These are phyloP conservation scores for Pythium brachiatum DNA, from an alignment of 352 stramenopile genomes.

Conservation along the genomic window DNA sequence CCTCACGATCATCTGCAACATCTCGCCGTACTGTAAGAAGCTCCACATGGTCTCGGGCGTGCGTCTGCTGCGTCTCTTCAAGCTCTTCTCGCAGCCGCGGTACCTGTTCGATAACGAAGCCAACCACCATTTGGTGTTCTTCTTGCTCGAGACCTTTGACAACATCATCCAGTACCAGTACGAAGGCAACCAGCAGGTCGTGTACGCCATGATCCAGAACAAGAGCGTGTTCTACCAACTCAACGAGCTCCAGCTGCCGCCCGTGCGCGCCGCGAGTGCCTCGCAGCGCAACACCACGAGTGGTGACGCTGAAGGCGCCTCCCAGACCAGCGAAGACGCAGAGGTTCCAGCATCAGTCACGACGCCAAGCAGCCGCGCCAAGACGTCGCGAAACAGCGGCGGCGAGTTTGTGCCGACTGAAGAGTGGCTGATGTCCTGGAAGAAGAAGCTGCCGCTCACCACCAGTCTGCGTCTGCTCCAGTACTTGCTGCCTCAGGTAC, in stretches of 20 bases:
- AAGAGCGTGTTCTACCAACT: slow-evolving; percentile 93
- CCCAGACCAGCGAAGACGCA: slow-evolving; percentile 15
- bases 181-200: slow-evolving; percentile 95
- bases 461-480: slow-evolving; percentile 94
- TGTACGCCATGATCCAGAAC: slow-evolving; percentile 98
- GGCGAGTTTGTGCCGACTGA: slow-evolving; percentile 87
- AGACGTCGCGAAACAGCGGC: slow-evolving; percentile 39
- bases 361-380: slow-evolving; percentile 15
- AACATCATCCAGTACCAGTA: slow-evolving; percentile 99
- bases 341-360: background rate
- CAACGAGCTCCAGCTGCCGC: slow-evolving; percentile 88
- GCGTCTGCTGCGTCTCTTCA: slow-evolving; percentile 96
- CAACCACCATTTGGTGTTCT: slow-evolving; percentile 94
- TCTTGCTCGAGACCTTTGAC: slow-evolving; percentile 98
- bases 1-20: slow-evolving; percentile 98
- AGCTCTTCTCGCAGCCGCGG: slow-evolving; percentile 94
- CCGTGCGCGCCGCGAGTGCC: slow-evolving; percentile 54
- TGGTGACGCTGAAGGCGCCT: background rate
- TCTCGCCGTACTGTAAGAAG: slow-evolving; percentile 97
- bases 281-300: slow-evolving; percentile 7
- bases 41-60: slow-evolving; percentile 95
- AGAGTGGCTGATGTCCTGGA: slow-evolving; percentile 94
- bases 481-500: slow-evolving; percentile 91
- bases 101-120: slow-evolving; percentile 95
- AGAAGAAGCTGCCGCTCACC: slow-evolving; percentile 93